phyloP scores from a whole-genome alignment of 2,329 filamentous ascomycete species.

The Verticillium nonalfalfae region DNA sequence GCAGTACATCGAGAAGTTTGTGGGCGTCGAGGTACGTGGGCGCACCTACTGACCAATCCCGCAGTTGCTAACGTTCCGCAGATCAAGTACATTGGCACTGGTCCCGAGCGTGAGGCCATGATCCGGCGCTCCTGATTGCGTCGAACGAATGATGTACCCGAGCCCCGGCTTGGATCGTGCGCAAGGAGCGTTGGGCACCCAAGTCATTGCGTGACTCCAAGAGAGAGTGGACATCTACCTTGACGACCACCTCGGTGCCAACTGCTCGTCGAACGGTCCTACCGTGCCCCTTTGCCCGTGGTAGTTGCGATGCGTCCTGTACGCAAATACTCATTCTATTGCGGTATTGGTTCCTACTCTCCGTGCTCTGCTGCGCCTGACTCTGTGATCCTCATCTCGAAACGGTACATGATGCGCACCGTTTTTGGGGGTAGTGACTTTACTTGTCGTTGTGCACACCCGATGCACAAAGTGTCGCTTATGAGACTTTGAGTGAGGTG shows the following conservation, averaged over 20 bases:
- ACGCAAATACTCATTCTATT: slow-evolving; percentile 4
- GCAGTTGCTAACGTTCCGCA: slow-evolving; percentile 15
- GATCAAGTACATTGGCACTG: slow-evolving; percentile 61
- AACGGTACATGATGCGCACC: too few species aligned
- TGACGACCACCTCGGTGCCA: neutral
- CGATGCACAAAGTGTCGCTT: too few species aligned
- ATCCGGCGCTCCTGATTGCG: slow-evolving; percentile 28
- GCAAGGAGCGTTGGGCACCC: slow-evolving; percentile 6
- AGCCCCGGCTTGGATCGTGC: slow-evolving; percentile 6
- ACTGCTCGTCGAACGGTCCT: neutral
- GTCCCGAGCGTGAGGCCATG: slow-evolving; percentile 59
- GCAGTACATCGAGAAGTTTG: slow-evolving; percentile 56
- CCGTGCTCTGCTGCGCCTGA: slow-evolving; percentile 1
- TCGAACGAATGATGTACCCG: slow-evolving; percentile 3
- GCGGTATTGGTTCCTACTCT: slow-evolving; percentile 1
- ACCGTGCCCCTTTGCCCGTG: slow-evolving; percentile 1
- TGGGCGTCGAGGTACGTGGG: slow-evolving; percentile 44
- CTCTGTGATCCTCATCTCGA: neutral
- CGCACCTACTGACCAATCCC: slow-evolving; percentile 7
- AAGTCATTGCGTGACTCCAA: slow-evolving; percentile 1
- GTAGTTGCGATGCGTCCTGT: slow-evolving; percentile 5
- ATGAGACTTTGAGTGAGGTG: too few species aligned
- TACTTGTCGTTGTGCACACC: too few species aligned
- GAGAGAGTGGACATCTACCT: slow-evolving; percentile 1
- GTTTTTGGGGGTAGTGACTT: too few species aligned